Evolutionary conservation across 768 basidiomycete species (phyloP), one percentile per base, ranked within the genome.

Genomic region (Mycena capillaripes): DNA sequence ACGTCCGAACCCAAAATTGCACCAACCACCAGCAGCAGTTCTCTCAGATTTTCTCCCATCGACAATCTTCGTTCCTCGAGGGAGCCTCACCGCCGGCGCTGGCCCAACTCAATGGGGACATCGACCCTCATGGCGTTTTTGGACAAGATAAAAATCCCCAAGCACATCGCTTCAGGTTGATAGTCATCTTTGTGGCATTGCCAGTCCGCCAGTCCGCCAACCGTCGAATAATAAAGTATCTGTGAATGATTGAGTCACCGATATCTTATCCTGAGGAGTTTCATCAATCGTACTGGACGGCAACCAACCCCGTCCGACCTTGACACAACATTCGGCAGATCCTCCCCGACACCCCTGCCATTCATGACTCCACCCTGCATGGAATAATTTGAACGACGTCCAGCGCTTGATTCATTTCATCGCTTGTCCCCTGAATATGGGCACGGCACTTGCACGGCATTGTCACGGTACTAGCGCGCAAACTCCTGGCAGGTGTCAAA

Each of bases 361-460:
- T 30, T 25, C 27, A n/a, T 74, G 65, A 67, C 60, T 67, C 60
- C 40, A 52, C 46, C 52, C 48, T 59, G 56, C 48, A 52, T 42
- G 64, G 44, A 30, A 21, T 44, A 57, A 9, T 64, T 40, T 68
- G 73, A 71, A 56, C 58, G 73, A 75, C 73, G 73, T 38, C 70
- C 21, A 56, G 73, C 73, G 73, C 73, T 71, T 57, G 73, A 74
- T 74, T 19, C 23, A 11, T 36, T 50, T 50, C 66, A 58, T 16
- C 30, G 36, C 50, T 42, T 25, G 9, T 4, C 8, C 34, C 60
- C 50, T 65, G 44, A 63, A 64, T 57, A 27, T 32, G n/a, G n/a
- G n/a, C n/a, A n/a, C n/a, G n/a, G n/a, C n/a, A n/a, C n/a, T n/a
- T n/a, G 40, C 56, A 48, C 65, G 67, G 63, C 72, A 62, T 36